Base-by-base conservation (phyloP, 1,284 basidiomycete species). In the Ustilago shanxiensis region DNA sequence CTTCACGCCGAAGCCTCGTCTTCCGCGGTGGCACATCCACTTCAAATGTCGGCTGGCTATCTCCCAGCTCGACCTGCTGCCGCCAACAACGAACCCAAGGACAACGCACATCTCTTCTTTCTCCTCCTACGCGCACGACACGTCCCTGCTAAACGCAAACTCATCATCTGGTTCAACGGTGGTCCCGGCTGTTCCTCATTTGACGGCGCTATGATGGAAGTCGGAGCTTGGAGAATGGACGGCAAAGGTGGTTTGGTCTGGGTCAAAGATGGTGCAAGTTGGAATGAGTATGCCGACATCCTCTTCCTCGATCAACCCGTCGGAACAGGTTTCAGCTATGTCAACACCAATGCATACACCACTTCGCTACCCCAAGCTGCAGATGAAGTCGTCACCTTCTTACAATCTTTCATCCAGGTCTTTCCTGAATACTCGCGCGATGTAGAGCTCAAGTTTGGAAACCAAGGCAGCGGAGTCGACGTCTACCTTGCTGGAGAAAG, bases 251-350 rank as follows among this genome's bases (percentile, higher is more conserved):
- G 92, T 16, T 89, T 98, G 66, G 90, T 90, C 74, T 90, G 91
- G 60, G 77, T 80, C 41, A 62, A 65, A 45, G 89, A 91, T 8
- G 92, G 95, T 37, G 95, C 95, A 28, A 95, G 95, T 7, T 99
- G 96, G 96, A 96, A 99, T 86, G 97, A 99, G 86, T 99, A 96
- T 84, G 93, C 94, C n/a, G 96, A 94, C 52, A 91, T 99, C 87
- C 91, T 99, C 65, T 99, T 93, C 83, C 94, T 99, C 68, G 96
- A 99, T 87, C 96, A 99, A 87, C 96, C 96, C 41, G 94, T 93
- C 5, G 96, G 96, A 6, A 98, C 96, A 10, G 96, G 96, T 9
- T 93, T 93, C 86, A 95, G 94, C 14, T 96, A 93, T 83, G 91
- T 92, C 45, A 91, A 92, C 66, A 95, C 95, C 11, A 90, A 96